phyloP scores from a whole-genome alignment of 306 rosid species.

The Vigna unguiculata region DNA sequence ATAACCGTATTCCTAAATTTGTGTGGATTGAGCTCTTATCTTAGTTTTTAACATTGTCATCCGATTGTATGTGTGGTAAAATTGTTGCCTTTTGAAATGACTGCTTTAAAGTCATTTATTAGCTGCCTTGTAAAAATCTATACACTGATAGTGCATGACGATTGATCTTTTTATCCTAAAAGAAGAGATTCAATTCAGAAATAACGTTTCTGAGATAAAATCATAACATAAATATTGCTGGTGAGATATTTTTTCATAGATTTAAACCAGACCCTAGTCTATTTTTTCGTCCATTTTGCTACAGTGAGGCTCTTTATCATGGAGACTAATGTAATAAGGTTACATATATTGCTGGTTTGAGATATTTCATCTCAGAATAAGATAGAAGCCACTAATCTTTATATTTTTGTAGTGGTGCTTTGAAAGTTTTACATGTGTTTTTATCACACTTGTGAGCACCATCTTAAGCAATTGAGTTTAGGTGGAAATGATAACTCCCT shows the following conservation, averaged over 20 bases:
- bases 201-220: conserved; percentile 9
- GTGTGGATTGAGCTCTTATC: neutral
- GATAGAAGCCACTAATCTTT: neutral
- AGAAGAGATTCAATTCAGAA: neutral
- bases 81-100: neutral
- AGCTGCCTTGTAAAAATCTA: neutral
- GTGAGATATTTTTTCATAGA: too few relatives aligned
- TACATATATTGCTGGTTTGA: neutral
- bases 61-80: neutral
- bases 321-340: too few relatives aligned
- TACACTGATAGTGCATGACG: too few relatives aligned
- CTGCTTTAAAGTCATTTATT: neutral
- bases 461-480: neutral
- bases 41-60: neutral
- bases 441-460: neutral
- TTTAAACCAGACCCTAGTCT: too few relatives aligned
- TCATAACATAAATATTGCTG: neutral
- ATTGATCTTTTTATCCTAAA: neutral
- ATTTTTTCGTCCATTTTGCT: too few relatives aligned
- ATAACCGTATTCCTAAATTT: conserved; percentile 22
- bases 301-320: too few relatives aligned
- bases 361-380: neutral
- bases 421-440: neutral
- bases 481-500: neutral
- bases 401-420: neutral